Conservation (phyloP, 1,139 yeast species). For the Suhomyces yuchorum region DNA sequence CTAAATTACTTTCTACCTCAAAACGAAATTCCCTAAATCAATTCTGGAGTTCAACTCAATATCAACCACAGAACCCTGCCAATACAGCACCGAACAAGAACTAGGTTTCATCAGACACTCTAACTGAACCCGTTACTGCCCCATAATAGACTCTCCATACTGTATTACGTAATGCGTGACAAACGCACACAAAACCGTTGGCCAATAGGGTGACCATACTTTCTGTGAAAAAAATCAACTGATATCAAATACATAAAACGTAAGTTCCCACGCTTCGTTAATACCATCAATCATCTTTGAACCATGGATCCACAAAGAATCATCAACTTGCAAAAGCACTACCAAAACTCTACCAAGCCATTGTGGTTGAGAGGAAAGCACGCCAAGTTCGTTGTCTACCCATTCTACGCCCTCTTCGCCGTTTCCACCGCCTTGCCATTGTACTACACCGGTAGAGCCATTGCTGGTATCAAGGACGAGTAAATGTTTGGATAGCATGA, state of each 20-base stretch:
- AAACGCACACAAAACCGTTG: conserved; percentile 5
- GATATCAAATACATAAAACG: conserved; percentile 14
- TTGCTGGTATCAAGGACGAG: conserved; percentile 65
- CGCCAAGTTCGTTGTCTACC: conserved; percentile 80
- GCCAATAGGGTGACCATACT: conserved; percentile 11
- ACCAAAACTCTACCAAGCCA: conserved; percentile 71
- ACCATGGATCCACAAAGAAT: conserved; percentile 64
- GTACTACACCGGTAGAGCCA: conserved; percentile 79
- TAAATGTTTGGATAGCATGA: conserved; percentile 16
- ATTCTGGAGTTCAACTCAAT: background rate
- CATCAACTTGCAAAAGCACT: conserved; percentile 72
- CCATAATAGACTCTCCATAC: too few relatives aligned
- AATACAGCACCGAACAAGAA: too few relatives aligned
- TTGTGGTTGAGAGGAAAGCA: conserved; percentile 75
- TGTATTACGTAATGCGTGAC: conserved; percentile 8
- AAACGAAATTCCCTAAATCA: too few relatives aligned
- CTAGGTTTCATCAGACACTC: too few relatives aligned
- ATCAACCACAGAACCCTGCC: too few relatives aligned
- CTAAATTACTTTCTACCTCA: background rate
- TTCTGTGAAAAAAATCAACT: conserved; percentile 24
- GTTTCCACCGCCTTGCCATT: conserved; percentile 70
- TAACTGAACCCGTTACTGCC: too few relatives aligned
- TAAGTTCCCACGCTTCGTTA: conserved; percentile 5
- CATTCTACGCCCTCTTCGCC: conserved; percentile 85
- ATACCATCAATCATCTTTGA: background rate